phyloP scores from a whole-genome alignment of 1,139 yeast genomes.

The Suhomyces maxii region DNA sequence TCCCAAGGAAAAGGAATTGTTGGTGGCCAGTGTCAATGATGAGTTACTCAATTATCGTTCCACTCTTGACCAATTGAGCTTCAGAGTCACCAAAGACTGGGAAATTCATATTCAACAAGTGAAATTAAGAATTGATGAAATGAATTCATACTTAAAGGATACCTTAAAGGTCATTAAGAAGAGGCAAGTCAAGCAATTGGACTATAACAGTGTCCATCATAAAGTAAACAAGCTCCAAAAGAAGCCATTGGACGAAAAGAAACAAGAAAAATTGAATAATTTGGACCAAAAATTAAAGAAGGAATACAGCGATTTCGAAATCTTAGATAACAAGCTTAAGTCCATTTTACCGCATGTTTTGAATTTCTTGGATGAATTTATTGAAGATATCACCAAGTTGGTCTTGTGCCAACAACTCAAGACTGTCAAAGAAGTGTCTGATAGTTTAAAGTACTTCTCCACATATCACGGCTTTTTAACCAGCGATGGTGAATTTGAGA shows the following conservation, averaged over 20 bases:
- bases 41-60: constrained; percentile 33
- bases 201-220: constrained; percentile 39
- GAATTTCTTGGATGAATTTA: constrained; percentile 51
- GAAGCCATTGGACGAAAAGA: constrained; percentile 44
- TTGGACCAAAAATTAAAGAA: constrained; percentile 32
- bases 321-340: constrained; percentile 41
- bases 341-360: constrained; percentile 48
- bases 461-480: constrained; percentile 39
- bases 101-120: constrained; percentile 32
- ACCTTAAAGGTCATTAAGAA: constrained; percentile 44
- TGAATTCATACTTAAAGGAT: constrained; percentile 39
- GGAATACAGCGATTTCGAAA: constrained; percentile 31
- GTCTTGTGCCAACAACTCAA: constrained; percentile 33
- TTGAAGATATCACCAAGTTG: constrained; percentile 41
- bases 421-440: constrained; percentile 29
- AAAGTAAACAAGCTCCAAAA: constrained; percentile 44
- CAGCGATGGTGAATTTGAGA: constrained; percentile 6
- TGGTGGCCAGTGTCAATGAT: constrained; percentile 30
- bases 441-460: constrained; percentile 32
- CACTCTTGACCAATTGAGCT: constrained; percentile 31
- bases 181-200: constrained; percentile 39
- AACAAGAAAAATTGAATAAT: constrained; percentile 30
- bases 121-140: constrained; percentile 35
- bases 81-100: constrained; percentile 33
- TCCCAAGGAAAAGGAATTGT: constrained; percentile 38